Evolutionary conservation across 2,329 filamentous ascomycete genomes (phyloP).

Genomic region (Delphinella strobiligena): DNA sequence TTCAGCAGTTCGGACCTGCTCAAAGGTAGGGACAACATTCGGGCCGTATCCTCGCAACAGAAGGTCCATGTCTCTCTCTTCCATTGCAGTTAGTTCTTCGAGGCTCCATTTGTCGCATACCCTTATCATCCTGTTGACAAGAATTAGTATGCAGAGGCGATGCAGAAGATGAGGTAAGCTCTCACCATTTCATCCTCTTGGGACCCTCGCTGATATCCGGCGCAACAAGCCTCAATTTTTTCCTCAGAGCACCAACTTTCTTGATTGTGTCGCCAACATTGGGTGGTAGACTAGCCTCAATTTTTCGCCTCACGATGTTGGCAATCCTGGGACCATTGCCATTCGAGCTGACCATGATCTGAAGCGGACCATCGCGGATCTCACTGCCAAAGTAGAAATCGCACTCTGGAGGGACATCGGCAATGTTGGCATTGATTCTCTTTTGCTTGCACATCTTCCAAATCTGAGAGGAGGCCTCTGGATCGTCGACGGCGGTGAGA

Average conservation of each 20-base stretch:
- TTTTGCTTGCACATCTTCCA: conserved; percentile 87
- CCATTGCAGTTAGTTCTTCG: conserved; percentile 72
- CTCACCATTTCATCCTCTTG: conserved; percentile 81
- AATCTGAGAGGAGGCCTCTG: conserved; percentile 75
- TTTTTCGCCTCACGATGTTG: conserved; percentile 70
- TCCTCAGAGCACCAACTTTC: conserved; percentile 68
- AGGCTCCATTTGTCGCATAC: conserved; percentile 81
- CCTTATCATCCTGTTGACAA: conserved; percentile 64
- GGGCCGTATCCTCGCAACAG: conserved; percentile 63
- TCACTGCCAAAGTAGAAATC: conserved; percentile 98
- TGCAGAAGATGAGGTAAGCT: too few species aligned
- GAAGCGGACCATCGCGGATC: conserved; percentile 85
- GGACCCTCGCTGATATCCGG: conserved; percentile 62
- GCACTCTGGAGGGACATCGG: conserved; percentile 90
- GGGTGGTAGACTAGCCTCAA: conserved; percentile 61
- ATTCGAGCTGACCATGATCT: conserved; percentile 98
- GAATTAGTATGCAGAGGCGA: not conserved
- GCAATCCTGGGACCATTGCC: conserved; percentile 89
- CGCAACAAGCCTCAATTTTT: conserved; percentile 65
- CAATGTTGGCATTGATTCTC: conserved; percentile 83
- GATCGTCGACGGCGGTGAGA: conserved; percentile 84
- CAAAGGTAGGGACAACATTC: conserved; percentile 30
- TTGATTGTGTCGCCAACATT: conserved; percentile 79
- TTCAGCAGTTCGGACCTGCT: conserved; percentile 24
- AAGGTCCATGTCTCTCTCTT: conserved; percentile 67